These are phyloP conservation scores for Kodamaea kaohsiungensis DNA, from an alignment of 805 yeast genomes.

Conservation along the genomic window DNA sequence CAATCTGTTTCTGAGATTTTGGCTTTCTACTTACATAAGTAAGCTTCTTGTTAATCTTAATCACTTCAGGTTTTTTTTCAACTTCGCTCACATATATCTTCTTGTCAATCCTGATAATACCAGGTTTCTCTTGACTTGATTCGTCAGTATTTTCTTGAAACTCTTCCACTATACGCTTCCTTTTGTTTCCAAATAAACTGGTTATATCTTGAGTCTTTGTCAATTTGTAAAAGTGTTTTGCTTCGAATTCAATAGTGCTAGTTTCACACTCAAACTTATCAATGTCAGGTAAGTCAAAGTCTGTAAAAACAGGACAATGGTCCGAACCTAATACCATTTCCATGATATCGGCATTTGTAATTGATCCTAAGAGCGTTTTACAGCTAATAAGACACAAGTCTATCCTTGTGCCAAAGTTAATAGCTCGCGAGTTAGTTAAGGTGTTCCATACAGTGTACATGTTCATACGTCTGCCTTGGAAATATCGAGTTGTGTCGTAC, in stretches of 20 bases:
- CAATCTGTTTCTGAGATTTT: not conserved
- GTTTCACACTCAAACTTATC: not conserved
- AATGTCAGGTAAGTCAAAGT: slow-evolving; percentile 40
- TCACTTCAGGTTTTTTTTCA: not conserved
- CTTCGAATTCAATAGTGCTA: slow-evolving; percentile 21
- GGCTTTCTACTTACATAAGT: slow-evolving; percentile 22
- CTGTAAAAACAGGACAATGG: slow-evolving; percentile 89
- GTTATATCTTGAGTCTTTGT: slow-evolving; percentile 35
- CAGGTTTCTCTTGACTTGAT: not conserved
- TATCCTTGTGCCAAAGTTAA: slow-evolving; percentile 85
- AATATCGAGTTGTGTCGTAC: slow-evolving; percentile 58
- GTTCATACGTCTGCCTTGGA: slow-evolving; percentile 56
- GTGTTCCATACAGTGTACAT: slow-evolving; percentile 95
- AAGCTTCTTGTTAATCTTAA: slow-evolving; percentile 4
- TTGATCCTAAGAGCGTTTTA: slow-evolving; percentile 28
- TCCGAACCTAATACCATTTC: slow-evolving; percentile 82
- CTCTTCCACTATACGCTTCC: slow-evolving; percentile 2
- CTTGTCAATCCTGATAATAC: not conserved
- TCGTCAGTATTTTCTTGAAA: not conserved
- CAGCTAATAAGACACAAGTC: slow-evolving; percentile 66
- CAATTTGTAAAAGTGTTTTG: slow-evolving; percentile 20
- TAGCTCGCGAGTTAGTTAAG: slow-evolving; percentile 68
- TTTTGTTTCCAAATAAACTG: slow-evolving; percentile 22
- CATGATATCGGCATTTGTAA: slow-evolving; percentile 56
- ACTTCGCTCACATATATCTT: slow-evolving; percentile 18